A percentile compares a stretch with the other conserved stretches of the same genome.
Conservation (phyloP, 225 moss, liverwort and hornwort species). For the Neckera pumila region DNA sequence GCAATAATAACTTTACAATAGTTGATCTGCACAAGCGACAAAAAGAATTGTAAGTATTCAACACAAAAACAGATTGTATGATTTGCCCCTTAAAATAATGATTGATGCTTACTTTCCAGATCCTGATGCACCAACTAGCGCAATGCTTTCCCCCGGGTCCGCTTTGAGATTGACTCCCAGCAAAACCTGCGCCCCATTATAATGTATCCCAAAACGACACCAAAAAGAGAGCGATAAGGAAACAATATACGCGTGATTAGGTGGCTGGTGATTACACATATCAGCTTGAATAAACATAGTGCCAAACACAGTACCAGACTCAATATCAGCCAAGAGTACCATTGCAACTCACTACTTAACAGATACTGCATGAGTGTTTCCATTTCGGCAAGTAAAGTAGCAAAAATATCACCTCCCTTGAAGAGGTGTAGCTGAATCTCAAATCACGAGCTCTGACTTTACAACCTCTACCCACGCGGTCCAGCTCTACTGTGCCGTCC, state of each 20-base stretch:
- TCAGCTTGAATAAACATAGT: not conserved
- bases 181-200: constrained; percentile 48
- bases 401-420: constrained; percentile 53
- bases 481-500: constrained; percentile 57
- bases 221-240: not conserved
- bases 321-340: not conserved
- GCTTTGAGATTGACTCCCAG: constrained; percentile 71
- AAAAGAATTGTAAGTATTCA: not conserved
- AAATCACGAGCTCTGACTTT: constrained; percentile 70
- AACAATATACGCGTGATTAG: not conserved
- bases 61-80: not conserved
- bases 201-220: not conserved
- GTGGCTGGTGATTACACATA: not conserved
- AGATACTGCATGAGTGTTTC: not conserved
- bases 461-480: constrained; percentile 37
- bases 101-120: constrained; percentile 57
- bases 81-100: not conserved
- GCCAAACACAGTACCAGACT: not conserved
- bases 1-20: constrained; percentile 79
- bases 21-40: constrained; percentile 54
- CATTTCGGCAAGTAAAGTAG: not conserved
- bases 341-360: not conserved
- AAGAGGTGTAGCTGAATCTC: constrained; percentile 74
- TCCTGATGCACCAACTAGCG: constrained; percentile 85
- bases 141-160: constrained; percentile 87